Evolutionary conservation across 2,329 filamentous ascomycete genomes (phyloP).

Genomic region (Fusarium buxicola): DNA sequence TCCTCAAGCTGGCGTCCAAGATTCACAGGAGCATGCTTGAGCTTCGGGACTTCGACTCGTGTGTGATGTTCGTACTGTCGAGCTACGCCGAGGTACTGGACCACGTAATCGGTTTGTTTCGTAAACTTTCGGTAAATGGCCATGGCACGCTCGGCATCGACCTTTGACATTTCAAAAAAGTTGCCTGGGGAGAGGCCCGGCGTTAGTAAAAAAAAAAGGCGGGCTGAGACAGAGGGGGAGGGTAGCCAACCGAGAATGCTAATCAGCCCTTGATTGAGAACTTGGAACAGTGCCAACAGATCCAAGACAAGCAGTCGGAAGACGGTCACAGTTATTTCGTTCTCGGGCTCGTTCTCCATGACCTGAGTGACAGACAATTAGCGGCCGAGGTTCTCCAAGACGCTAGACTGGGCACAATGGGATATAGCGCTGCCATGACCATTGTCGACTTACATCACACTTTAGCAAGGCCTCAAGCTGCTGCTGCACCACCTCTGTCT

Average conservation of each 20-base stretch:
- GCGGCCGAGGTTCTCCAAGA: neutral
- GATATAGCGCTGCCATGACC: neutral
- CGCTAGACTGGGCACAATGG: neutral
- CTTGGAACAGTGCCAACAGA: slow-evolving; percentile 88
- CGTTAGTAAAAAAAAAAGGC: slow-evolving; percentile 19
- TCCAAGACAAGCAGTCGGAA: slow-evolving; percentile 93
- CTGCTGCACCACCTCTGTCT: slow-evolving; percentile 90
- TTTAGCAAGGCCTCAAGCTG: slow-evolving; percentile 88
- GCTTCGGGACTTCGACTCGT: slow-evolving; percentile 91
- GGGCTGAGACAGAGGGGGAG: slow-evolving; percentile 21
- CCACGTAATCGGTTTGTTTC: slow-evolving; percentile 90
- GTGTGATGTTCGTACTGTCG: slow-evolving; percentile 93
- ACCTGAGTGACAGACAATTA: slow-evolving; percentile 65
- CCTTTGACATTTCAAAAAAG: slow-evolving; percentile 98
- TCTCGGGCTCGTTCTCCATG: slow-evolving; percentile 88
- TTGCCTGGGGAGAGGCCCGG: slow-evolving; percentile 70
- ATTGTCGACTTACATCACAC: slow-evolving; percentile 77
- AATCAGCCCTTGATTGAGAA: slow-evolving; percentile 96
- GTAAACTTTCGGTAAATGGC: slow-evolving; percentile 93
- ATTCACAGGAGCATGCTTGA: slow-evolving; percentile 96
- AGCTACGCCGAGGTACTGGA: slow-evolving; percentile 88
- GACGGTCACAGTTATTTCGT: slow-evolving; percentile 95
- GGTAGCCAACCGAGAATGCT: slow-evolving; percentile 83
- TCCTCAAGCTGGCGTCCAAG: slow-evolving; percentile 91
- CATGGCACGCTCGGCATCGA: slow-evolving; percentile 92